phyloP scores from a whole-genome alignment of 768 basidiomycete species.

The Mycena sanguinolenta region DNA sequence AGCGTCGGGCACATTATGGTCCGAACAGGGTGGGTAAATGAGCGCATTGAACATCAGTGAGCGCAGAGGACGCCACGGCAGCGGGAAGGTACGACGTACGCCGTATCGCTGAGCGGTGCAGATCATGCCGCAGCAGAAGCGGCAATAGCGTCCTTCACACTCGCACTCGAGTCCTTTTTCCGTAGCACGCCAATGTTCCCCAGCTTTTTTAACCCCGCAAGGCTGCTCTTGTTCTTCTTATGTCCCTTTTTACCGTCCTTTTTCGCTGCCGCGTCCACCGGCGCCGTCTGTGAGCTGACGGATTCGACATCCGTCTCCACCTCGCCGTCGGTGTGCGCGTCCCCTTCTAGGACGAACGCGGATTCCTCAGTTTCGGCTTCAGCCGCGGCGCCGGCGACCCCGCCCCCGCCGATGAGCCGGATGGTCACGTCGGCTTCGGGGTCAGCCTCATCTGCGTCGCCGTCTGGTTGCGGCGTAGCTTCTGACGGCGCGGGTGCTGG shows the following conservation, averaged over 20 bases:
- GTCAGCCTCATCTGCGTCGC: constrained; percentile 32
- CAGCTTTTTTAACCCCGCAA: constrained; percentile 69
- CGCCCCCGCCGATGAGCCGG: constrained; percentile 71
- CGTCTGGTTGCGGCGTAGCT: constrained; percentile 24
- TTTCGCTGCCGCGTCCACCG: constrained; percentile 34
- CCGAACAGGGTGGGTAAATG: background rate
- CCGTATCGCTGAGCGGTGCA: background rate
- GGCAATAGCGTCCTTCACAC: constrained; percentile 53
- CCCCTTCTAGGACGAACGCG: constrained; percentile 30
- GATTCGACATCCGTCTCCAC: constrained; percentile 54
- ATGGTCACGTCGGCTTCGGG: constrained; percentile 59
- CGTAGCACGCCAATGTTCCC: constrained; percentile 56
- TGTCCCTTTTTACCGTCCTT: constrained; percentile 56
- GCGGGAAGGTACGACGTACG: too few species aligned
- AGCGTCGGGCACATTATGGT: background rate
- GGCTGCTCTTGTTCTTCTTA: constrained; percentile 69
- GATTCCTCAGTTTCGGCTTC: constrained; percentile 44
- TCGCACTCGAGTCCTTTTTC: constrained; percentile 67
- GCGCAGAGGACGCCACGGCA: too few species aligned
- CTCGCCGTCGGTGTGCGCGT: constrained; percentile 49
- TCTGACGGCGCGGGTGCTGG: constrained; percentile 11
- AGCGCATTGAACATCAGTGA: too few species aligned
- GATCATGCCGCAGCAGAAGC: constrained; percentile 11
- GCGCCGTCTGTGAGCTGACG: constrained; percentile 44
- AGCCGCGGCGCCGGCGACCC: constrained; percentile 53